Base-by-base conservation (phyloP, 1,284 basidiomycete genomes). In the Chalciporus sp. region DNA sequence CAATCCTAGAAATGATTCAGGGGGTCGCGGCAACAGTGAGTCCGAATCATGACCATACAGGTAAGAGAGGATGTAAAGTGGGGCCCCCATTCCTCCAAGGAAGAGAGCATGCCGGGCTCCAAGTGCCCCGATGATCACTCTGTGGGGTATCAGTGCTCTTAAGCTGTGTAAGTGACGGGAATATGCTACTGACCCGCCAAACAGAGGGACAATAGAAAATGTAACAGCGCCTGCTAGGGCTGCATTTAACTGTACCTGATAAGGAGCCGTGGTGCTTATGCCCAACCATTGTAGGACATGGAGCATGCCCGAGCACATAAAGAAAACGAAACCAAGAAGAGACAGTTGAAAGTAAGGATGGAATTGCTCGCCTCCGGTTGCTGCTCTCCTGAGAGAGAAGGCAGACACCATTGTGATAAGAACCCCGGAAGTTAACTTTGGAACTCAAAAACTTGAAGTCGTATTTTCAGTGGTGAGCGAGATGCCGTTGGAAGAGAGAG, bases 61-160 rank as follows among this genome's bases (percentile, higher is more conserved):
- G 61, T 76, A 80, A 8, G 78, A 72, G n/a, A 77, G 77, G 45
- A 84, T 78, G 66, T 84, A 86, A 52, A 86, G 69, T 3, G 76
- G 68, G 56, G 83, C 83, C 5, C 79, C 79, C 29, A 63, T 66
- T n/a, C 78, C 77, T 8, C 85, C 85, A 17, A 85, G 54, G 31
- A 76, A 69, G 27, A 86, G 77, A 0, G 83, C 82, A 4, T 76
- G 58, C 16, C 77, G 72, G 16, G 79, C 73, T 5, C 84, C 84
- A 27, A 86, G 73, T 49, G 75, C 66, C 58, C 85, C 78, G 70
- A 81, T 75, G 68, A 83, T 67, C 41, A 80, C 76, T 35, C 78
- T 80, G 42, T 29, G 43, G 23, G 17, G 26, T 23, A 42, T 4
- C 7, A 46, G 40, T 9, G 4, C 11, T 17, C 8, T 10, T 16